Conservation (phyloP, 2,329 filamentous ascomycete genomes). For the Chaetomiaceae sp. region DNA sequence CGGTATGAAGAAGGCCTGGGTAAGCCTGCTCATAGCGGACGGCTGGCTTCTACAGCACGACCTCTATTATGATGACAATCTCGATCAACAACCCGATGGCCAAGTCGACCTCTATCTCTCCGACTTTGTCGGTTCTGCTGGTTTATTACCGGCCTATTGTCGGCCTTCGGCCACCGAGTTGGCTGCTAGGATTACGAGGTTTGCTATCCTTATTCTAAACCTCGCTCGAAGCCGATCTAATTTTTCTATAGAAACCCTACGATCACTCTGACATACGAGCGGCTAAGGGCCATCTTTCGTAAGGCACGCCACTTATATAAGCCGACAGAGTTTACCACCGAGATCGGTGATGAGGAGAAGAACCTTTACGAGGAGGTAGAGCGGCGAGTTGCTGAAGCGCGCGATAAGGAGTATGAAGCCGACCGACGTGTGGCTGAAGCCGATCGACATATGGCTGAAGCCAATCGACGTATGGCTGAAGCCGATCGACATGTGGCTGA, state of each 20-base stretch:
- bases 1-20: background rate
- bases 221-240: background rate
- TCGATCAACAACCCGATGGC: constrained; percentile 11
- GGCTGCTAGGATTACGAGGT: constrained; percentile 8
- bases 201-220: background rate
- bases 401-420: too few relatives aligned
- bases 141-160: constrained; percentile 10
- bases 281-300: constrained; percentile 6
- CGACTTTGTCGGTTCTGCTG: constrained; percentile 8
- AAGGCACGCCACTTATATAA: background rate
- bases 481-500: too few relatives aligned
- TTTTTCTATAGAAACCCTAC: constrained; percentile 1
- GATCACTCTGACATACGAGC: background rate
- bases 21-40: background rate
- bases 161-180: constrained; percentile 9
- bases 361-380: background rate
- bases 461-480: too few relatives aligned
- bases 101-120: constrained; percentile 12
- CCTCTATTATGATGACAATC: background rate
- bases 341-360: constrained; percentile 1
- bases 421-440: too few relatives aligned
- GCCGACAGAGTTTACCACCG: background rate
- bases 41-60: background rate
- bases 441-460: too few relatives aligned
- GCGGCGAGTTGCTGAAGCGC: too few relatives aligned